Percentiles rank a stretch among this genome's conserved stretches.
Evolutionary conservation across 108 stramenopile genomes (phyloP).

Genomic region (Pseudonitzschia pungens): DNA sequence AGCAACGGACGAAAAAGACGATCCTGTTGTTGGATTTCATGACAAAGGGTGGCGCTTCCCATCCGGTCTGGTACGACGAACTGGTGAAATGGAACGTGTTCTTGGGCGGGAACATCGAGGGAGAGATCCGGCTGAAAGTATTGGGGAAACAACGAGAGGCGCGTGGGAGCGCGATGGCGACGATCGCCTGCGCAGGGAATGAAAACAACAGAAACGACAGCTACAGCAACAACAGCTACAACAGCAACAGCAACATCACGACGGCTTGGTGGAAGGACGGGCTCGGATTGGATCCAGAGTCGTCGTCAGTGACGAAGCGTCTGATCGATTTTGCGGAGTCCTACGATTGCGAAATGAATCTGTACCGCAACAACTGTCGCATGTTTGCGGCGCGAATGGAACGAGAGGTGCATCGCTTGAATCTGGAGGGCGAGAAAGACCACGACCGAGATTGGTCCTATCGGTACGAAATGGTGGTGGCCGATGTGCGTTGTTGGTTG

Average conservation of each 20-base stretch:
- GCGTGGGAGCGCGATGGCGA: background rate
- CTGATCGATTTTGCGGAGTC: slow-evolving; percentile 5
- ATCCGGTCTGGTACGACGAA: slow-evolving; percentile 32
- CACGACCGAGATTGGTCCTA: background rate
- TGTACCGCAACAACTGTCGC: slow-evolving; percentile 28
- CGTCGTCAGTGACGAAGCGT: background rate
- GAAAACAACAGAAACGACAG: background rate
- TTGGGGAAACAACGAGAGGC: background rate
- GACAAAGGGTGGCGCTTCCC: slow-evolving; percentile 21
- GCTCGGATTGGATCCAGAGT: background rate
- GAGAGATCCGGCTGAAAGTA: slow-evolving; percentile 16
- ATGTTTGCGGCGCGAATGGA: slow-evolving; percentile 23
- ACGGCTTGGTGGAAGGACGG: background rate
- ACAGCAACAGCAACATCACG: background rate
- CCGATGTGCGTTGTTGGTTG: background rate
- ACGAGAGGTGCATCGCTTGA: slow-evolving; percentile 23
- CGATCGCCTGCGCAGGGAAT: background rate
- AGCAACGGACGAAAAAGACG: background rate
- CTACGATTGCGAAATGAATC: slow-evolving; percentile 25
- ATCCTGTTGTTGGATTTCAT: slow-evolving; percentile 24
- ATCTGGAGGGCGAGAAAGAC: background rate
- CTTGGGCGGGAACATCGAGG: slow-evolving; percentile 24
- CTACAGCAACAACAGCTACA: background rate
- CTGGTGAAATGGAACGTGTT: slow-evolving; percentile 10
- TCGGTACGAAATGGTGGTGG: background rate